These are phyloP conservation scores for Macrolepiota dolichaula DNA, from an alignment of 768 basidiomycete genomes.

Conservation along the genomic window DNA sequence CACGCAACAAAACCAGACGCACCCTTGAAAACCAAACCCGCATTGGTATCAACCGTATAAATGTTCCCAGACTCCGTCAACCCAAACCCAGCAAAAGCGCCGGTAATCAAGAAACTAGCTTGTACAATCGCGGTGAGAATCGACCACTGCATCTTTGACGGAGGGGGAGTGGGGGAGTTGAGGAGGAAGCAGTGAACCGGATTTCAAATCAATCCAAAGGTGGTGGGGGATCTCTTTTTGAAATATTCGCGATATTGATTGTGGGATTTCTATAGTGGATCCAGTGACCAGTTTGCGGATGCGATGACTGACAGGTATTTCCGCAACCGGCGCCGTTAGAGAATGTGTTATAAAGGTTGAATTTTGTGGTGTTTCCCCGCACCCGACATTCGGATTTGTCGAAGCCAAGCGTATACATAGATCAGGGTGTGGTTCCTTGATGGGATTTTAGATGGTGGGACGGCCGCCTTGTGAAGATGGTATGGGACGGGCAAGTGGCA, in stretches of 20 bases:
- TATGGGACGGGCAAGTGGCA: too few relatives aligned
- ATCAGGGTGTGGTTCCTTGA: neutral
- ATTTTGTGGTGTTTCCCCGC: neutral
- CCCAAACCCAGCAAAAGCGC: constrained; percentile 20
- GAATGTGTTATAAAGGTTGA: too few relatives aligned
- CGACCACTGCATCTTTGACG: constrained; percentile 3
- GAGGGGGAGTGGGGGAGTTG: too few relatives aligned
- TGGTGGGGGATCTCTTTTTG: neutral
- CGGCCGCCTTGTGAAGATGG: neutral
- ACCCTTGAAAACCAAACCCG: constrained; percentile 32
- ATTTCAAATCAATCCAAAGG: neutral
- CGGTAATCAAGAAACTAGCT: neutral
- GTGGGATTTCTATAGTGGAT: neutral
- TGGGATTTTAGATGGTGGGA: neutral
- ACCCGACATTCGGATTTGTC: neutral
- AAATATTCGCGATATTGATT: neutral
- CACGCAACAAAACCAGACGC: neutral
- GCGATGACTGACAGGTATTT: neutral
- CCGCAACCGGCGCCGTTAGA: neutral
- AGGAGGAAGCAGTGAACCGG: neutral
- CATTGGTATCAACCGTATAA: constrained; percentile 28
- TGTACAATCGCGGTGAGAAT: neutral
- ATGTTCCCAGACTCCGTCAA: constrained; percentile 27
- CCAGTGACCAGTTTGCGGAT: neutral
- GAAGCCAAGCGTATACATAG: neutral